Base-by-base conservation (phyloP, 1,284 basidiomycete species). In the Pyrrhoderma noxium region DNA sequence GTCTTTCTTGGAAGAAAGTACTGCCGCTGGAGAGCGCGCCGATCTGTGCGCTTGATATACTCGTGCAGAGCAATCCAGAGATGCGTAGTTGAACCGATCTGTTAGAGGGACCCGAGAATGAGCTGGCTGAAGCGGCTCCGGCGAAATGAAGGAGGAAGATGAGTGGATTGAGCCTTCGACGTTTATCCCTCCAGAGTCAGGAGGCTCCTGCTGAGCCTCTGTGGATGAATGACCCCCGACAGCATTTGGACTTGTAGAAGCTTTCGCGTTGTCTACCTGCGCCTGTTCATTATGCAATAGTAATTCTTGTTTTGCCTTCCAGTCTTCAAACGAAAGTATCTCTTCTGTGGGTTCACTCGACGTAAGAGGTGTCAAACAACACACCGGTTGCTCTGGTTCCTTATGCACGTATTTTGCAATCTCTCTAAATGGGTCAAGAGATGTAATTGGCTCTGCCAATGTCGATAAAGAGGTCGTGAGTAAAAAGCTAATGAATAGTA, bases 1-100 rank as follows among this genome's bases (percentile, higher is more conserved):
- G 67, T 99, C 95, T 65, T 87, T 88, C 69, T 93, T 94, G 47
- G 85, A 87, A 46, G 88, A 88, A 2, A 99, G 76, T 52, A 99
- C 89, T 0, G 88, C 79, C 0, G 84, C 80, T 0, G 92, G 73
- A 1, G 91, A 93, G 61, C 93, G 93, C 41, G 93, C 88, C 0
- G 78, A 77, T 13, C 45, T 70, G 36, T 77, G 77, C 0, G 77
- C 69, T 2, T 73, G 67, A 58, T 79, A 77, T 5, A 83, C 70
- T 1, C 77, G 73, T 1, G 79, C 79, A 0, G 75, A 75, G 59
- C 80, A 83, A 57, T 82, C 79, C 43, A 76, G 67, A 1, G 75
- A 77, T 22, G 80, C 80, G 58, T 80, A 83, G 64, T 83, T 83
- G 67, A 78, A 80, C 25, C 74, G 60, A 50, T 66, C 87, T 5